A percentile compares a stretch with the other conserved stretches of the same genome.
Conservation (phyloP, 2,329 filamentous ascomycete species). For the Talaromyces marneffei region DNA sequence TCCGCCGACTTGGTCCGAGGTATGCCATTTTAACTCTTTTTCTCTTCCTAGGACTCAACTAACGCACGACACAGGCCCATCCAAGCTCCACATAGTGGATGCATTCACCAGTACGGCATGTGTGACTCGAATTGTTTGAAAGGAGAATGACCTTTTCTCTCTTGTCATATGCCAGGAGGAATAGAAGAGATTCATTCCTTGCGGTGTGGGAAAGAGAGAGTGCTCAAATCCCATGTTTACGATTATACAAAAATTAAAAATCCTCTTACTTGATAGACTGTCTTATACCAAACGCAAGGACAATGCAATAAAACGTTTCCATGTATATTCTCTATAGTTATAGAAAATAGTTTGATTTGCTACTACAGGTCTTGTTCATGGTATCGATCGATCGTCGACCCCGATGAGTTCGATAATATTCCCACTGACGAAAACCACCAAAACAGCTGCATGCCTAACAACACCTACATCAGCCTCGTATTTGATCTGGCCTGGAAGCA, state of each 20-base stretch:
- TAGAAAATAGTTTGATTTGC: not conserved
- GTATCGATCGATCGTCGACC: not conserved
- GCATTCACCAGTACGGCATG: conserved; percentile 19
- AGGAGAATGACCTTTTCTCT: not conserved
- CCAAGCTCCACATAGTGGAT: conserved; percentile 38
- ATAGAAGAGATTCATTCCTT: conserved; percentile 1
- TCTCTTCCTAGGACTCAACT: not conserved
- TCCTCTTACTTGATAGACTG: not conserved
- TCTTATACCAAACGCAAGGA: not conserved
- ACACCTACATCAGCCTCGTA: not conserved
- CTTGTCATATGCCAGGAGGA: conserved; percentile 1
- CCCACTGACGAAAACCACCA: not conserved
- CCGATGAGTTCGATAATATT: not conserved
- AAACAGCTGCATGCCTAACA: not conserved
- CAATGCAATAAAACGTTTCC: not conserved
- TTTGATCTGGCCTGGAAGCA: not conserved
- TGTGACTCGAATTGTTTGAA: conserved; percentile 9
- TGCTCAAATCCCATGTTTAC: not conserved
- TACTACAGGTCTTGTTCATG: no score
- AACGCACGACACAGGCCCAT: conserved; percentile 30
- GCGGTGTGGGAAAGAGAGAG: not conserved
- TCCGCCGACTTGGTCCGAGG: conserved; percentile 37
- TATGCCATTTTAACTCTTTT: conserved; percentile 16
- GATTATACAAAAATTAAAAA: not conserved
- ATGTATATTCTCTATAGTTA: not conserved